Conservation (phyloP, 345 rosid genomes). For the Heritiera littoralis region DNA sequence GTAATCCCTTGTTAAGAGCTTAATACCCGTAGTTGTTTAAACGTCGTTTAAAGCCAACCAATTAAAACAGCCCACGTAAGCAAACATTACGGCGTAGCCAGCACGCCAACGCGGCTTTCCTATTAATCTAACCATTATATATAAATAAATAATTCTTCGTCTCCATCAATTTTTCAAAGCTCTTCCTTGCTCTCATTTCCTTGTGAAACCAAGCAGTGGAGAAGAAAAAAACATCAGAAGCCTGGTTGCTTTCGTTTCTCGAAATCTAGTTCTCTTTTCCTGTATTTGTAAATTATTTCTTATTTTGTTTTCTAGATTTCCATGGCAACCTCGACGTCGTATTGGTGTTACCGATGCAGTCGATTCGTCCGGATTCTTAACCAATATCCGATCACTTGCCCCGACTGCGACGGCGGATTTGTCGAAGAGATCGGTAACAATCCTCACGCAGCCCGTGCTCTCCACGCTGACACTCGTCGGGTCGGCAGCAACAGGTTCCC, state of each 20-base stretch:
- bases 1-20: not conserved
- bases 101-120: slow-evolving; percentile 43
- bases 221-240: not conserved
- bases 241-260: not conserved
- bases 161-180: not conserved
- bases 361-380: slow-evolving; percentile 57
- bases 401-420: slow-evolving; percentile 80
- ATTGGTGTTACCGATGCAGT: slow-evolving; percentile 89
- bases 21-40: not conserved
- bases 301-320: slow-evolving; percentile 22
- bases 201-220: slow-evolving; percentile 17
- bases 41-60: slow-evolving; percentile 8
- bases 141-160: not conserved
- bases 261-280: not conserved
- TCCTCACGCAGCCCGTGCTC: slow-evolving; percentile 28
- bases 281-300: not conserved
- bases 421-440: slow-evolving; percentile 60
- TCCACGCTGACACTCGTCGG: slow-evolving; percentile 34
- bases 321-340: slow-evolving; percentile 54
- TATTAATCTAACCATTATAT: slow-evolving; percentile 20
- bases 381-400: slow-evolving; percentile 53
- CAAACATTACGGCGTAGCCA: not conserved
- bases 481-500: slow-evolving; percentile 36
- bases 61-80: slow-evolving; percentile 26
- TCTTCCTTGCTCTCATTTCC: not conserved